Conservation (phyloP, 225 moss, liverwort and hornwort genomes). For the Marchantia paleacea region DNA sequence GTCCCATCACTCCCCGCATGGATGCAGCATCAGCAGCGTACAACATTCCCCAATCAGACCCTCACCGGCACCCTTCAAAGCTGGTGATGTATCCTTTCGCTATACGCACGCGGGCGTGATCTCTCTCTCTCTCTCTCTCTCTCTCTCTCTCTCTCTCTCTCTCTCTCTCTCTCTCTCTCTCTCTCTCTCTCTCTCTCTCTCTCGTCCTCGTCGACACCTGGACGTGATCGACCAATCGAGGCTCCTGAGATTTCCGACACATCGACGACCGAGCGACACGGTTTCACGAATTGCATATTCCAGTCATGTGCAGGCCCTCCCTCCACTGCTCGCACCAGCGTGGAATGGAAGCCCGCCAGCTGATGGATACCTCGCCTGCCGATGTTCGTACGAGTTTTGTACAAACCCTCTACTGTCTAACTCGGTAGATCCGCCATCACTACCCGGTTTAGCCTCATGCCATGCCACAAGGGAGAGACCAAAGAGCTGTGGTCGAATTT, state of each 20-base stretch:
- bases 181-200: not conserved
- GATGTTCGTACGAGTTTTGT: conserved; percentile 4
- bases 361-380: not conserved
- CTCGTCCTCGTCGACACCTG: not conserved
- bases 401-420: not conserved
- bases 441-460: conserved; percentile 7
- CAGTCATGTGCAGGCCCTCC: not conserved
- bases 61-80: conserved; percentile 9
- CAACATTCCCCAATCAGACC: conserved; percentile 21
- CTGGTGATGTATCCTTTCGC: conserved; percentile 14
- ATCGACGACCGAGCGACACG: not conserved
- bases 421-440: conserved; percentile 28
- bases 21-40: not conserved
- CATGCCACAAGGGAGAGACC: conserved; percentile 3
- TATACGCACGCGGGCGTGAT: conserved; percentile 13
- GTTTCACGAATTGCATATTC: conserved; percentile 19
- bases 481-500: conserved; percentile 12
- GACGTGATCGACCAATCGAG: conserved; percentile 22
- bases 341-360: not conserved
- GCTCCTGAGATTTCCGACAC: not conserved
- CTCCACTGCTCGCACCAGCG: not conserved
- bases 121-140: not conserved
- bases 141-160: not conserved
- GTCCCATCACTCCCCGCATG: conserved; percentile 12
- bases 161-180: not conserved